These are phyloP conservation scores for Ascoidea rubescens DNA, from an alignment of 805 yeast genomes.

Conservation along the genomic window DNA sequence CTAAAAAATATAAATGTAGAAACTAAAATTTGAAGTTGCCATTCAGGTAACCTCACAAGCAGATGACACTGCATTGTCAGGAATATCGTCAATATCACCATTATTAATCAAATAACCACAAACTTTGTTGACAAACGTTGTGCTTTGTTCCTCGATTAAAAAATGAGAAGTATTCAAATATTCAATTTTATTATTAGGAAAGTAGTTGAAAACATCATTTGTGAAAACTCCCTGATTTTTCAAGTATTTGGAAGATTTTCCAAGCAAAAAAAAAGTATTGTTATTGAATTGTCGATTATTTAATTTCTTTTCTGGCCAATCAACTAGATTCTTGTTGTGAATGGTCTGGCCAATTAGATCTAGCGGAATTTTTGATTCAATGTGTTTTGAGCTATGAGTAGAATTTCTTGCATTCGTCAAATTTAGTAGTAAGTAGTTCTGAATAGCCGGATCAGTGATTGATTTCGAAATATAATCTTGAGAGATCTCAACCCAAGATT, in stretches of 20 bases:
- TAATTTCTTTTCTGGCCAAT: slow-evolving; percentile 3
- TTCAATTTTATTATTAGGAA: slow-evolving; percentile 14
- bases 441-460: slow-evolving; percentile 2
- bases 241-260: slow-evolving; percentile 3
- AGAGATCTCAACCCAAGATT: slow-evolving; percentile 4
- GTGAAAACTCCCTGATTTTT: not conserved
- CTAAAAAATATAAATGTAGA: too few species aligned
- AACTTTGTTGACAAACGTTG: slow-evolving; percentile 6
- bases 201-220: slow-evolving; percentile 11
- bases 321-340: not conserved
- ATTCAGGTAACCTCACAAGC: too few species aligned
- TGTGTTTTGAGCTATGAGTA: not conserved
- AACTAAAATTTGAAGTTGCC: too few species aligned
- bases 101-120: slow-evolving; percentile 8
- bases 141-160: slow-evolving; percentile 3
- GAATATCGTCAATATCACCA: not conserved
- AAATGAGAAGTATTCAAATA: slow-evolving; percentile 18
- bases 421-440: slow-evolving; percentile 1
- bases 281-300: not conserved
- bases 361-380: slow-evolving; percentile 8
- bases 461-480: slow-evolving; percentile 1
- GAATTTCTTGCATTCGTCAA: not conserved
- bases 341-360: not conserved
- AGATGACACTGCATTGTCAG: too few species aligned
- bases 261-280: slow-evolving; percentile 8